Base-by-base conservation (phyloP, 2,329 filamentous ascomycete species). In the Pseudogymnoascus sp. region DNA sequence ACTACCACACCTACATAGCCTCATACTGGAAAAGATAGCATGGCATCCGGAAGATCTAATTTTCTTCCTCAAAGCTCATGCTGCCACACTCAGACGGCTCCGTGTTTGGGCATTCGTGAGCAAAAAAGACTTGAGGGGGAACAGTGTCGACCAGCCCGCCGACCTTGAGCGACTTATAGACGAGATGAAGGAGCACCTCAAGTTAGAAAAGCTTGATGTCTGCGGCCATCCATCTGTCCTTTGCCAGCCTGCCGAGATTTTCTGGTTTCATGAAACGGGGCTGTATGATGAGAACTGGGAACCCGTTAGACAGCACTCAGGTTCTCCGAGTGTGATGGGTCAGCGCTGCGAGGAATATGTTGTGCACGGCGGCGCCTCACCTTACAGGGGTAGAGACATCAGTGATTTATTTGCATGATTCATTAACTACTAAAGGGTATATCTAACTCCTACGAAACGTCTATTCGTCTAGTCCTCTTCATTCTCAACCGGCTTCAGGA, bases 231-330 rank as follows among this genome's bases (percentile, higher is more conserved):
- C 51, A 14, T 57, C 51, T 2, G 11, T 57, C 29, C 29, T 34
- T 57, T 57, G 51, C 16, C 51, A 57, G 51, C 51, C 51, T 18
- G 51, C 51, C 29, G 51, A 57, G 29, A 57, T 57, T 10, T 57
- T 57, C 51, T 57, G 51, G 51, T 57, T 57, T 4, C 51, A 57
- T n/a, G 51, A 57, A 57, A 57, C 16, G n/a, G 51, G 26, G n/a
- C 12, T 57, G 29, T 57, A 57, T 14, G 51, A 57, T 57, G 51
- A 57, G 8, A 57, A 34, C 29, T 57, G 51, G 51, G 51, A 57
- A 26, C 51, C n/a, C 51, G 29, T 57, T 12, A 34, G 12, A 18
- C 51, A 57, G 29, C 51, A 57, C 29, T 14, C 29, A 14, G 51
- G 26, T 16, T 57, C 51, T 8, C 29, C 26, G 51, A 57, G 51